Base-by-base conservation (phyloP, 2,329 filamentous ascomycete species). In the Cryphonectria parasitica region DNA sequence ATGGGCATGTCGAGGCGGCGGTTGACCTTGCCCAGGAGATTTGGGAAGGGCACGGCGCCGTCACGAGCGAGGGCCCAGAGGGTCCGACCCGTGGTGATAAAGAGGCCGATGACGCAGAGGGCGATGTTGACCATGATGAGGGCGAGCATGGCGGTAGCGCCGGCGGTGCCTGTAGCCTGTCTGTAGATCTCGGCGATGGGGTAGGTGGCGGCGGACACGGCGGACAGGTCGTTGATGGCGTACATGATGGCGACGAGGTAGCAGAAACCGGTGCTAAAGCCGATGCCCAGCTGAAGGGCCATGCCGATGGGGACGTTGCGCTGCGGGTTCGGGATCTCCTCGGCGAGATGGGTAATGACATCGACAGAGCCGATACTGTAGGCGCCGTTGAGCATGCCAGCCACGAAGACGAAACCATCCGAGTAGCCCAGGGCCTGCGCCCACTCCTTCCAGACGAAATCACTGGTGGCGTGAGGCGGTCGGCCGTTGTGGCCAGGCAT, bases 291-390 rank as follows among this genome's bases (percentile, higher is more conserved):
- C 71, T 88, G 84, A 3, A 87, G 81, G 2, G 82, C 80, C 22
- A 89, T 83, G 3, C 82, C 85, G 13, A 86, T 83, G 19, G 88
- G 88, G 0, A 89, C 81, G 72, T 88, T 88, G 34, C 80, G 78
- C 64, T 80, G 79, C 0, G 85, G 84, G 58, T 81, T 72, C 0
- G 83, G 88, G 56, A 91, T 90, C 77, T 92, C 90, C 77, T 92
- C 90, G 0, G 88, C 87, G 56, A 91, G 77, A 76, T 92, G 90
- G 1, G 87, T 87, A 0, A 89, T 87, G 64, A 88, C 87, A 76
- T 93, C 91, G 0, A 89, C 87, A 1, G 88, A 87, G 8, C 90
- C 91, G 15, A 92, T 87, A 61, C 88, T 87, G 76, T 88, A 93
- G 3, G 90, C 90, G 15, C 90, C 91, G 75, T 93, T 93, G n/a